Evolutionary conservation across 192 early-diverging fungal genomes (phyloP), one percentile per base, ranked within the genome.

Genomic region (Oehlia diaphana): DNA sequence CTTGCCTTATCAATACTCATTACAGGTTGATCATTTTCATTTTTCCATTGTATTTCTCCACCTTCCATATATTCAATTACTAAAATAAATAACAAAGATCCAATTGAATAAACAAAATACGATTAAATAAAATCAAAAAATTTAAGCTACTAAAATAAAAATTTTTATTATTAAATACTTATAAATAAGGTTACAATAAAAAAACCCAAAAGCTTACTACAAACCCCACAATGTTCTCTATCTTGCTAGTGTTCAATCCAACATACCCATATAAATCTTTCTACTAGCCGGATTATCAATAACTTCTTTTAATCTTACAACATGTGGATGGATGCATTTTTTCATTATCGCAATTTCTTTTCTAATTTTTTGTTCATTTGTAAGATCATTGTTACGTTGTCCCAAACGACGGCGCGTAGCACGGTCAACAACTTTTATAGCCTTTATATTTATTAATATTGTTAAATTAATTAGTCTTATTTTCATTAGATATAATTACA

Each of bases 331-430:
- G 31, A 87, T 84, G 82, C 95, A 96, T 83, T 97, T 98, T 87
- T 98, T 97, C 74, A 99, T 87, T 62, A 99, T 98, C 9, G 96
- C 96, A 76, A 99, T 96, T 83, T 99, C 97, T 62, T 93, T 88
- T 81, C 94, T 92, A 79, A 99, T 95, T 83, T 97, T 97, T 84
- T 96, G 88, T 89, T 94, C 83, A 39, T 86, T 86, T 28, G 85
- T 83, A 49, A 83, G 67, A 26, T 78, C 77, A 58, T 78, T 78
- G 26, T 84, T 83, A 26, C 81, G 72, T 76, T 81, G 80, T 9
- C 85, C 83, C 39, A 86, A 79, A 28, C 85, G 81, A 42, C 77
- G 64, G 35, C 85, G 79, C 28, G 85, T 82, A 66, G 81, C 83
- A 53, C 82, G 80, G 58, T 86, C 85, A 76, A 86, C 81, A 70